phyloP scores from a whole-genome alignment of 257 asterid species.

The Fraxinus quadrangulata region DNA sequence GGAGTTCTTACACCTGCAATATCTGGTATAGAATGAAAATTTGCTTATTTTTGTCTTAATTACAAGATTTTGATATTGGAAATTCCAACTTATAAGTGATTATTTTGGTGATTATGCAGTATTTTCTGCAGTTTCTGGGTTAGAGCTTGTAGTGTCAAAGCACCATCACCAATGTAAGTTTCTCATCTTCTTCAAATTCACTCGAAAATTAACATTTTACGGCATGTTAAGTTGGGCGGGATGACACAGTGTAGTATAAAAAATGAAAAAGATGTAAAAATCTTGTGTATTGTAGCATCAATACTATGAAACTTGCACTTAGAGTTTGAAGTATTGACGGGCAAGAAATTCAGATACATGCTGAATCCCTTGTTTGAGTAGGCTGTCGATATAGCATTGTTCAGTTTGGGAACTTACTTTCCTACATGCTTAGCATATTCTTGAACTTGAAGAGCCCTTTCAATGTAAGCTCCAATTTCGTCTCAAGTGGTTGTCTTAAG shows the following conservation, averaged over 20 bases:
- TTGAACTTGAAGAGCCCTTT: neutral
- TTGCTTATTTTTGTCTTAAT: neutral
- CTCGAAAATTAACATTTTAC: neutral
- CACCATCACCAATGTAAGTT: slow-evolving; percentile 89
- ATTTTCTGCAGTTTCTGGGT: slow-evolving; percentile 94
- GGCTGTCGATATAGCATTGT: neutral
- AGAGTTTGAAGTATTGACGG: slow-evolving; percentile 6
- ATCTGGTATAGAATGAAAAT: slow-evolving; percentile 53
- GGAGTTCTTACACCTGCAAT: slow-evolving; percentile 97
- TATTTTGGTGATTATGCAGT: slow-evolving; percentile 54
- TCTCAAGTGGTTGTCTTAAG: slow-evolving; percentile 26
- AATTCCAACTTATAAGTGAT: slow-evolving; percentile 7
- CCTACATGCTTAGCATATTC: neutral
- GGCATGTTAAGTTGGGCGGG: neutral
- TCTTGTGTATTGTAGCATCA: neutral
- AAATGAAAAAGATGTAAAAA: too few species aligned
- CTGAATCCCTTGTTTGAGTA: slow-evolving; percentile 21
- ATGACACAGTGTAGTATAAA: neutral
- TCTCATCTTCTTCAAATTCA: slow-evolving; percentile 12
- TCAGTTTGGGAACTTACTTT: slow-evolving; percentile 3
- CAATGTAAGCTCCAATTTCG: slow-evolving; percentile 19
- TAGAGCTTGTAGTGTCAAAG: slow-evolving; percentile 82
- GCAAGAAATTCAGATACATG: slow-evolving; percentile 19
- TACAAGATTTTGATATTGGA: neutral
- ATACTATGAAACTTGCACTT: neutral